Base-by-base conservation (phyloP, 1,139 yeast genomes). In the Nakaseomyces glabratus region DNA sequence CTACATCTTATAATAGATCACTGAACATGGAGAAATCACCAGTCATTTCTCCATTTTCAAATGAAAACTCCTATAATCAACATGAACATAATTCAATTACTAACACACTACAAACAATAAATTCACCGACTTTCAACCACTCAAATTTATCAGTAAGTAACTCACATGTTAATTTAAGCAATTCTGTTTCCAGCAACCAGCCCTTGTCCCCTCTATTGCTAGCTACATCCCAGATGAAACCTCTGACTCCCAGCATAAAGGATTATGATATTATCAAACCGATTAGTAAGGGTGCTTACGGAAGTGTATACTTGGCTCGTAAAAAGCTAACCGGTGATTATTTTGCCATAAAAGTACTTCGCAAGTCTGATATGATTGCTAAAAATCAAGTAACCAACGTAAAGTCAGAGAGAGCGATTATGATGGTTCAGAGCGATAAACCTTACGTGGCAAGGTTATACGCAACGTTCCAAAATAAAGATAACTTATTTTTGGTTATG, bases 281-380 rank as follows among this genome's bases (percentile, higher is more conserved):
- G 0, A 86, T 93, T 35, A 82, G 95, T 53, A 84, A 85, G 53
- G 99, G 99, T 20, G 98, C 99, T 0, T 93, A 88, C 65, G 98
- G 98, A 0, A 81, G 94, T 25, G 99, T 93, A 1, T 90, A 78
- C 54, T 64, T 93, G 12, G 90, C 95, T 0, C 74, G 79, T 44
- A 71, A 93, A 47, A 79, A 76, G 48, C 59, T 81, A 10, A 90
- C 97, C 0, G 96, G 97, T 2, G 98, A 93, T 44, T 82, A 86
- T 55, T 93, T 82, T 47, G 98, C 99, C 1, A 86, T 93, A 41
- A 93, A 93, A 56, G 93, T 88, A n/a, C 64, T 93, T 43, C 82
- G 80, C 47, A 93, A 93, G 57, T 73, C 93, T 4, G 98, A 90
- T 57, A 90, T 93, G 97, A 78, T 90, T 44, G 93, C 95, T 2